phyloP scores from a whole-genome alignment of 179 eudicot genomes.

The Beta lomatogona region DNA sequence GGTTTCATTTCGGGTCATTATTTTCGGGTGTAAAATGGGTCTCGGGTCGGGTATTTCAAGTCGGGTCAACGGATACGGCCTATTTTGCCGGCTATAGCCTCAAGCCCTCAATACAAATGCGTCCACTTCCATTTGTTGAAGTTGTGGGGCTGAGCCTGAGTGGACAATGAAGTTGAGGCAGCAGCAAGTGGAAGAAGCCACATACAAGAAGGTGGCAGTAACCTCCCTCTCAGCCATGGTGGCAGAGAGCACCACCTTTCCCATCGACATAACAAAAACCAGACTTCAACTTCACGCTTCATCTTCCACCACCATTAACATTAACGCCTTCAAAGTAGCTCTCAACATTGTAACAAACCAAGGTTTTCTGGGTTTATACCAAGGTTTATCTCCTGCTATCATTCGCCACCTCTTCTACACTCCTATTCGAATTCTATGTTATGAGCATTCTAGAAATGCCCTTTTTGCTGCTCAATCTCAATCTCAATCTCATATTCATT shows the following conservation, averaged over 20 bases:
- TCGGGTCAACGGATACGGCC: no score
- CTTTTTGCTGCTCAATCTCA: constrained; percentile 27
- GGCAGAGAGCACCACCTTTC: constrained; percentile 83
- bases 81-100: no score
- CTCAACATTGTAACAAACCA: constrained; percentile 43
- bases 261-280: constrained; percentile 79
- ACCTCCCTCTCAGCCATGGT: constrained; percentile 69
- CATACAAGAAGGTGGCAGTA: constrained; percentile 49
- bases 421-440: constrained; percentile 72
- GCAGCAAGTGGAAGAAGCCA: constrained; percentile 23
- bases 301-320: constrained; percentile 29
- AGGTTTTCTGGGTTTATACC: constrained; percentile 66
- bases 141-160: no score
- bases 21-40: no score
- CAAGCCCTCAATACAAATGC: no score
- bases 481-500: not conserved
- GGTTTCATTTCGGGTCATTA: no score
- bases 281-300: constrained; percentile 63
- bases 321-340: constrained; percentile 47
- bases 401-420: constrained; percentile 72
- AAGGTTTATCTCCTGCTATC: constrained; percentile 71
- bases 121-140: no score
- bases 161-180: constrained; percentile 30
- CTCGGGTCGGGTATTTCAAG: no score
- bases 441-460: constrained; percentile 55